A percentile compares a stretch with the other conserved stretches of the same genome.
phyloP scores from a whole-genome alignment of 805 yeast species.

The Saccharomycopsis sp. region DNA sequence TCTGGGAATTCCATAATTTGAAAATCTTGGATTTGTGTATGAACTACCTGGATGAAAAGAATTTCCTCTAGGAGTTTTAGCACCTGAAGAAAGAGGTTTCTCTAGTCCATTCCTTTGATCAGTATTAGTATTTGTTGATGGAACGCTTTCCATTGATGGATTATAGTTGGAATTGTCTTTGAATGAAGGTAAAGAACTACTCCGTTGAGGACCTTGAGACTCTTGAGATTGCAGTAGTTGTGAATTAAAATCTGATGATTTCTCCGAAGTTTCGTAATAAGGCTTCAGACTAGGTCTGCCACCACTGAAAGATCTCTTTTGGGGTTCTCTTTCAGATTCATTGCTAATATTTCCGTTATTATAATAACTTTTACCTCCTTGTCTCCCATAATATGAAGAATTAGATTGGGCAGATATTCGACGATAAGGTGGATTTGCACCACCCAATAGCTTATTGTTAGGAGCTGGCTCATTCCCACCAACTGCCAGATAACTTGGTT shows the following conservation, averaged over 20 bases:
- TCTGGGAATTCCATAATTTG: conserved; percentile 6
- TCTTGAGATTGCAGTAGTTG: neutral
- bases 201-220: neutral
- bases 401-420: neutral
- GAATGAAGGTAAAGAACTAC: neutral
- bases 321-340: conserved; percentile 1
- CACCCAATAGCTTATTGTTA: no score
- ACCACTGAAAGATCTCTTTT: conserved; percentile 1
- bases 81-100: conserved; percentile 7
- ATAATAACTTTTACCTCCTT: conserved; percentile 2
- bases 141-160: no score
- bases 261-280: neutral
- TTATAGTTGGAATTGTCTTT: neutral
- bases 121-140: no score
- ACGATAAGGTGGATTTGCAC: neutral
- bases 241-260: neutral
- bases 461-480: no score
- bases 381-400: neutral
- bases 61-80: conserved; percentile 6
- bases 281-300: conserved; percentile 1
- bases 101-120: conserved; percentile 2
- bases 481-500: no score
- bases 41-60: conserved; percentile 4
- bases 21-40: conserved; percentile 3
- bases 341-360: neutral